These are phyloP conservation scores for Begonia fuchsioides DNA, from an alignment of 306 rosid species.

Conservation along the genomic window DNA sequence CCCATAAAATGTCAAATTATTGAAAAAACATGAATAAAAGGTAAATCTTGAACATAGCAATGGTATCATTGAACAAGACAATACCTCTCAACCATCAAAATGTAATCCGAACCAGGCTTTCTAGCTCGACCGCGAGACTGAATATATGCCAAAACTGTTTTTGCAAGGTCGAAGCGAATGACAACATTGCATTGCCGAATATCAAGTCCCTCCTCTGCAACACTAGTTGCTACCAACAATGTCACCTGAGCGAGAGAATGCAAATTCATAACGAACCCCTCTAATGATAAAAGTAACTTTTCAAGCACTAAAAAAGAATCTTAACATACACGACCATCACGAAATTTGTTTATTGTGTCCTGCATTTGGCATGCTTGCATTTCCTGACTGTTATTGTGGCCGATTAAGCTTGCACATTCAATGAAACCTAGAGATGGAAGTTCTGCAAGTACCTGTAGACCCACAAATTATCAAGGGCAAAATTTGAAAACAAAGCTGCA, in stretches of 20 bases:
- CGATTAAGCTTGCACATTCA: conserved; percentile 85
- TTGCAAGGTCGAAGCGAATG: conserved; percentile 98
- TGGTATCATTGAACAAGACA: not conserved
- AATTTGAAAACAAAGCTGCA: conserved; percentile 17
- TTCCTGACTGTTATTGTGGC: conserved; percentile 98
- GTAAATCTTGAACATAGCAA: not conserved
- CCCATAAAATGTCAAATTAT: too few relatives aligned
- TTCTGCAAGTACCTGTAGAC: conserved; percentile 76
- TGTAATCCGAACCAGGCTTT: conserved; percentile 97
- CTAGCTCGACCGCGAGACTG: conserved; percentile 99
- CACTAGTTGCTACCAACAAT: conserved; percentile 94
- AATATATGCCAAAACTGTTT: conserved; percentile 95
- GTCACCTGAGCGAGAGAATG: conserved; percentile 44
- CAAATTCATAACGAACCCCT: too few relatives aligned
- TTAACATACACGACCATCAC: conserved; percentile 81
- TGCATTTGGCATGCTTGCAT: conserved; percentile 95
- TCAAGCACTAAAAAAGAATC: not conserved
- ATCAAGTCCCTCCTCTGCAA: conserved; percentile 99
- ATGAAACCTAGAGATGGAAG: conserved; percentile 94
- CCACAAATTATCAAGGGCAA: conserved; percentile 14
- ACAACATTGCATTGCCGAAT: conserved; percentile 97
- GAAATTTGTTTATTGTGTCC: conserved; percentile 87
- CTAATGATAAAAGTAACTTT: too few relatives aligned
- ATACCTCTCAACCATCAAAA: conserved; percentile 97
- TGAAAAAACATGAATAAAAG: conserved; percentile 1